A percentile compares a stretch with the other conserved stretches of the same genome.
Evolutionary conservation across 495 filamentous ascomycete genomes (phyloP).

Genomic region (Penicillium roqueforti): DNA sequence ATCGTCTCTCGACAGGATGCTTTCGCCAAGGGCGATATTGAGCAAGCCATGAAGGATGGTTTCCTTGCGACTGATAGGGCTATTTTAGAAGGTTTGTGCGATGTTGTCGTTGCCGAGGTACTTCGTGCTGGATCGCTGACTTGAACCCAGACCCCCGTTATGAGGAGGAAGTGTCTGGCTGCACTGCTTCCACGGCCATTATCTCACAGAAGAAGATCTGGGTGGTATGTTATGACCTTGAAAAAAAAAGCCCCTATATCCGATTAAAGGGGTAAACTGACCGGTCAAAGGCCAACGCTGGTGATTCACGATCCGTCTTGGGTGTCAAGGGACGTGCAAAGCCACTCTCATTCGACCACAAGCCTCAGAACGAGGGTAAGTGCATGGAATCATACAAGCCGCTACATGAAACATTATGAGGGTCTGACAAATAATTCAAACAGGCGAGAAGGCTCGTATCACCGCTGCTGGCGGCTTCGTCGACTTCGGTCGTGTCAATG

Average conservation of each 20-base stretch:
- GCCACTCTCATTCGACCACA: conserved; percentile 95
- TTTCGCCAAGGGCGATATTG: conserved; percentile 85
- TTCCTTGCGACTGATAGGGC: conserved; percentile 95
- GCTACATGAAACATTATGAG: conserved; percentile 3
- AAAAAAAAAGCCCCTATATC: background rate
- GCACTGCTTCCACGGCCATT: conserved; percentile 86
- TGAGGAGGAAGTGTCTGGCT: conserved; percentile 96
- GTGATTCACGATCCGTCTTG: conserved; percentile 89
- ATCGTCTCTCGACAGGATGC: conserved; percentile 92
- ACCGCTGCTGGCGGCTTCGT: conserved; percentile 95
- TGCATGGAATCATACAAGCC: background rate
- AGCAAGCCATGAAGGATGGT: conserved; percentile 94
- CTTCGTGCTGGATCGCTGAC: background rate
- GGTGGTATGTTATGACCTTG: conserved; percentile 63
- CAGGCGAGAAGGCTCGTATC: conserved; percentile 95
- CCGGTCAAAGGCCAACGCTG: conserved; percentile 76
- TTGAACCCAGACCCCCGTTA: conserved; percentile 79
- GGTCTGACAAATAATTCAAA: conserved; percentile 16
- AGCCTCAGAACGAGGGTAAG: conserved; percentile 94
- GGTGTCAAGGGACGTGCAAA: conserved; percentile 96
- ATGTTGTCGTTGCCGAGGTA: conserved; percentile 12
- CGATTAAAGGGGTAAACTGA: conserved; percentile 4
- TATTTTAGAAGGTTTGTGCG: conserved; percentile 77
- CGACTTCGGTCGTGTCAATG: conserved; percentile 97
- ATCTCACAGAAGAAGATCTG: conserved; percentile 90